A percentile compares a stretch with the other conserved stretches of the same genome.
Conservation (phyloP, 768 basidiomycete species). For the Hemileccinum rubropunctum region DNA sequence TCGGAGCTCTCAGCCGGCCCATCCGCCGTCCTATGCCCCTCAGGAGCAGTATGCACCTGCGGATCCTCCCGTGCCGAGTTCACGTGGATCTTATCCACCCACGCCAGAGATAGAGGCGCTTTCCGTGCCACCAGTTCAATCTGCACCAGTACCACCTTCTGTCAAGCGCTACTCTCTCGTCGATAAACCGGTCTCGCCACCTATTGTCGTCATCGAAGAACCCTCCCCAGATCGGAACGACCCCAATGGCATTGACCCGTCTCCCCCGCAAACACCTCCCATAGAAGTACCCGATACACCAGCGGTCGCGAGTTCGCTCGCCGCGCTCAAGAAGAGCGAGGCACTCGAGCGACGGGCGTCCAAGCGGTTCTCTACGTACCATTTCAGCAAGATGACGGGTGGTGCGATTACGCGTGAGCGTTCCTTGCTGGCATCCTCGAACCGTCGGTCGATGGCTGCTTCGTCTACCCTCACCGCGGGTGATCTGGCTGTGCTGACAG, state of each 20-base stretch:
- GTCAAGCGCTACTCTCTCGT: conserved; percentile 80
- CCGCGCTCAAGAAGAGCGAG: conserved; percentile 84
- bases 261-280: conserved; percentile 39
- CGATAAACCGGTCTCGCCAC: conserved; percentile 56
- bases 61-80: conserved; percentile 7
- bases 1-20: conserved; percentile 16
- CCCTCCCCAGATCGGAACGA: conserved; percentile 24
- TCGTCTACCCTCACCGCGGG: conserved; percentile 61
- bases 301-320: conserved; percentile 76
- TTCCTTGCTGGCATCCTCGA: conserved; percentile 45
- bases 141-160: conserved; percentile 50
- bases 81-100: conserved; percentile 13
- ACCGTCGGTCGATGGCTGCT: conserved; percentile 66
- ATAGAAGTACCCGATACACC: conserved; percentile 45
- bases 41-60: conserved; percentile 9
- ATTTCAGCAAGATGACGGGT: conserved; percentile 90
- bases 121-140: conserved; percentile 23
- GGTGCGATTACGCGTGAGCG: conserved; percentile 45
- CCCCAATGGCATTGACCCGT: conserved; percentile 24
- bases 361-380: conserved; percentile 94
- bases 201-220: conserved; percentile 46
- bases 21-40: not conserved
- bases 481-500: conserved; percentile 72
- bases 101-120: conserved; percentile 27
- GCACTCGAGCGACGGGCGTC: conserved; percentile 88